A percentile compares a stretch with the other conserved stretches of the same genome.
These are phyloP conservation scores for Maudiozyma saulgeensis DNA, from an alignment of 805 yeast species.

Conservation along the genomic window DNA sequence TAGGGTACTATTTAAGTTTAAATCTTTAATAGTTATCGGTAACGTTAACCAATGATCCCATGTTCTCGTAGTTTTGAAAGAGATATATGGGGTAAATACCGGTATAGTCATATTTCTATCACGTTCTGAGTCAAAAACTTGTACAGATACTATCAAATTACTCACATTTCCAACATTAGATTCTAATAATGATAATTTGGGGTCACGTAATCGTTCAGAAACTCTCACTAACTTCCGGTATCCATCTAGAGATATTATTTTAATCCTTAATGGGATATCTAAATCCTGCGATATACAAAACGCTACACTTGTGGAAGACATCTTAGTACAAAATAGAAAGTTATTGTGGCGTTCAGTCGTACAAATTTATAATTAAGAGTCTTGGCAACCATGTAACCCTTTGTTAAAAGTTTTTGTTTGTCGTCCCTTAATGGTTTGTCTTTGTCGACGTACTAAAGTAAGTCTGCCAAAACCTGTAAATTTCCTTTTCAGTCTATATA, in stretches of 20 bases:
- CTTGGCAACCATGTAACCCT: no score
- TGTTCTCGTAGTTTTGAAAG: constrained; percentile 36
- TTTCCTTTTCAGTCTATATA: no score
- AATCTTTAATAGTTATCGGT: constrained; percentile 61
- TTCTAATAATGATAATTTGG: constrained; percentile 34
- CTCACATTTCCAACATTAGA: constrained; percentile 32
- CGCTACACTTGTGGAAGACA: constrained; percentile 33
- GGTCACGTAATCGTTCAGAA: constrained; percentile 40
- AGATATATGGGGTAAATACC: constrained; percentile 39
- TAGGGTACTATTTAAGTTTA: constrained; percentile 54
- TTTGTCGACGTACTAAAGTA: no score
- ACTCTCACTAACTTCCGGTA: constrained; percentile 32
- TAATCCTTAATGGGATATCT: constrained; percentile 39
- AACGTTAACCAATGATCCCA: constrained; percentile 71
- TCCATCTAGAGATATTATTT: constrained; percentile 41
- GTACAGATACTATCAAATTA: constrained; percentile 37
- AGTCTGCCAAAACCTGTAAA: no score
- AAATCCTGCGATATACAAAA: constrained; percentile 52
- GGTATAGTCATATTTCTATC: constrained; percentile 42
- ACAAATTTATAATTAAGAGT: no score
- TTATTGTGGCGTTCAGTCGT: no score
- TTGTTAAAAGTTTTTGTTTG: no score
- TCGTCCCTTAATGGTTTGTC: no score
- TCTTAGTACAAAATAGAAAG: neutral
- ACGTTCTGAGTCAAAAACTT: constrained; percentile 33